Percentiles rank a stretch among this genome's conserved stretches.
These are phyloP conservation scores for Cytospora schulzeri DNA, from an alignment of 2,329 filamentous ascomycete genomes.

Conservation along the genomic window DNA sequence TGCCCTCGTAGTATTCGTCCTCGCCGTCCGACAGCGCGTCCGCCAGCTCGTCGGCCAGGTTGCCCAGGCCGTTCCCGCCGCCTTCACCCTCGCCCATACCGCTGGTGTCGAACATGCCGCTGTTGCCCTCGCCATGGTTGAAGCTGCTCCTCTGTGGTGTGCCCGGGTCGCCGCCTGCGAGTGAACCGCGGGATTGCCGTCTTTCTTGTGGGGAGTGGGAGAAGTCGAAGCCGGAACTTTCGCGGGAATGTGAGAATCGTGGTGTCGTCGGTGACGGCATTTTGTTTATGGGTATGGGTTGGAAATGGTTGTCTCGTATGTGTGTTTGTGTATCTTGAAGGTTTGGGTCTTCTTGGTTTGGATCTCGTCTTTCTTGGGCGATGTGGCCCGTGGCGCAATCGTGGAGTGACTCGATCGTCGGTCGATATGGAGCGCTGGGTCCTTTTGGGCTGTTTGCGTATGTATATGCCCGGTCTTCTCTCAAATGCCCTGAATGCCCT, in stretches of 20 bases:
- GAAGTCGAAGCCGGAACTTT: slow-evolving; percentile 57
- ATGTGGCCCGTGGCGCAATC: not conserved
- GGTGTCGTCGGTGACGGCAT: slow-evolving; percentile 56
- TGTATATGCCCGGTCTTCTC: not conserved
- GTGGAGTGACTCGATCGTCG: slow-evolving; percentile 14
- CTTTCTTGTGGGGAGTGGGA: slow-evolving; percentile 49
- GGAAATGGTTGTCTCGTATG: not conserved
- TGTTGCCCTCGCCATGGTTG: slow-evolving; percentile 50
- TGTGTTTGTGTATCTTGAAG: not conserved
- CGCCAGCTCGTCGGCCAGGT: slow-evolving; percentile 78
- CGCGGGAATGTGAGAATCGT: slow-evolving; percentile 54
- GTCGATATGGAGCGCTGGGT: not conserved
- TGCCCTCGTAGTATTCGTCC: slow-evolving; percentile 53
- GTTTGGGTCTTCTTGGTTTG: not conserved
- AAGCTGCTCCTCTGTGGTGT: slow-evolving; percentile 53
- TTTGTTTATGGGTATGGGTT: slow-evolving; percentile 39
- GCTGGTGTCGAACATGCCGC: slow-evolving; percentile 47
- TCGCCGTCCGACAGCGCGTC: slow-evolving; percentile 70
- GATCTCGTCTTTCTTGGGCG: not conserved
- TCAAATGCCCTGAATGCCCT: too few relatives aligned
- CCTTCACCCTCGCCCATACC: slow-evolving; percentile 43
- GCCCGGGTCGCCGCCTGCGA: slow-evolving; percentile 42
- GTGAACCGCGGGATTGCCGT: slow-evolving; percentile 47
- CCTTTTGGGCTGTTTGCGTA: too few relatives aligned
- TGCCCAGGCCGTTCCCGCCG: slow-evolving; percentile 65